Evolutionary conservation across 2,329 filamentous ascomycete genomes (phyloP), one percentile per base, ranked within the genome.

Genomic region (Alternaria solani): DNA sequence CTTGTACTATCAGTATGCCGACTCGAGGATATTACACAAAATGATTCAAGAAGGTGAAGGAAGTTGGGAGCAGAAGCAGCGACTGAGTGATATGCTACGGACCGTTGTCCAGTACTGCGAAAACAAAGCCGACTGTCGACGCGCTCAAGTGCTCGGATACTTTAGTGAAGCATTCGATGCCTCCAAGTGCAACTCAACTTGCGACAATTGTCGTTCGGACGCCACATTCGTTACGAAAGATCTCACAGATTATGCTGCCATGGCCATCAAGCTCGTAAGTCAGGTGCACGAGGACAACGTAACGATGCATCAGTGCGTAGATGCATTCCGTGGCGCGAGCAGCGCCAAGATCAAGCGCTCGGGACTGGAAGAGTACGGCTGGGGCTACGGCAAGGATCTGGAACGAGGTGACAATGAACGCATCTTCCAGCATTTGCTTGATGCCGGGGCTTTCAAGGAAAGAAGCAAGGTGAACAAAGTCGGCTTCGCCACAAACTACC

Each of bases 71-170:
- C 93, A 97, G 74, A 97, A 95, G 75, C 87, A 93, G 62, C 87
- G 93, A 18, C 93, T 97, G 73, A 86, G 87, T 65, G 85, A 89
- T 38, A 97, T 98, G 93, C 84, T 99, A 47, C 89, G 91, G 61
- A 89, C 89, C 38, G 93, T 99, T 60, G 85, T 93, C 1, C 88
- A 92, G 59, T 99, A 91, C 73, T 98, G 94, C 76, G 92, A 97
- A 73, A 97, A 97, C 78, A 87, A 87, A 69, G 89, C 87, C 55
- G 93, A 97, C 69, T 99, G 95, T 75, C 89, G 95, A 63, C 87
- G 95, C 61, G 90, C 91, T 1, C 92, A 96, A 77, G 90, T 99
- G 16, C 87, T 99, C 34, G 87, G 87, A n/a, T 99, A 99, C 78
- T 99, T 99, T 81, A 93, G 91, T 58, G 96, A 99, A 78, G 83